Evolutionary conservation across 768 basidiomycete genomes (phyloP).

Genomic region (Trametes maxima): DNA sequence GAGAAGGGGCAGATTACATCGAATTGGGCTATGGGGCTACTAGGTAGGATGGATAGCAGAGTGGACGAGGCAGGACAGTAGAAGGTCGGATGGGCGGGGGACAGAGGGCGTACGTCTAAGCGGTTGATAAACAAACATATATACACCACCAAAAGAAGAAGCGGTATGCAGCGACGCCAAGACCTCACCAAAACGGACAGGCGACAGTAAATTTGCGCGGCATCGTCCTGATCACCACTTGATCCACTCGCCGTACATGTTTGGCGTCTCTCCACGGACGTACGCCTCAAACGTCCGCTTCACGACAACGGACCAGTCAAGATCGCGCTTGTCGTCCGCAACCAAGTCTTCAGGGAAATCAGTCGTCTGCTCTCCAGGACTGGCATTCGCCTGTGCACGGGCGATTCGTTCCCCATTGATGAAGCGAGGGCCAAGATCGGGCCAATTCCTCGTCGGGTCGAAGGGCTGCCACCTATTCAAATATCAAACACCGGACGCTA

Average conservation of each 20-base stretch:
- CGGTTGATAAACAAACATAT: slow-evolving; percentile 15
- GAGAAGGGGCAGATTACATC: slow-evolving; percentile 19
- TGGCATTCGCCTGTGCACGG: slow-evolving; percentile 45
- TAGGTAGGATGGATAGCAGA: slow-evolving; percentile 18
- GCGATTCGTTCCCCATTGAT: slow-evolving; percentile 71
- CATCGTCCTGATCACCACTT: slow-evolving; percentile 38
- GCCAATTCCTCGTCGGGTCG: slow-evolving; percentile 91
- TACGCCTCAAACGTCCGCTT: slow-evolving; percentile 96
- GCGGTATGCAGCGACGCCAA: slow-evolving; percentile 4
- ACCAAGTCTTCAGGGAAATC: slow-evolving; percentile 47
- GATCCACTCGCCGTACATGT: slow-evolving; percentile 91
- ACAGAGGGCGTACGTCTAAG: slow-evolving; percentile 7
- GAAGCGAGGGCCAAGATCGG: slow-evolving; percentile 86
- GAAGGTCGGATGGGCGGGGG: not conserved
- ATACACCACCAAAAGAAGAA: slow-evolving; percentile 14
- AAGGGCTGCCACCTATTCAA: slow-evolving; percentile 90
- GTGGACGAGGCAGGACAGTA: not conserved
- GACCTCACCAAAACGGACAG: not conserved
- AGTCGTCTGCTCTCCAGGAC: slow-evolving; percentile 21
- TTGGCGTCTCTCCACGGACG: slow-evolving; percentile 87
- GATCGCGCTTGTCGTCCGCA: slow-evolving; percentile 73
- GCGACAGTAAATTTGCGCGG: not conserved
- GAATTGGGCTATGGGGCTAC: slow-evolving; percentile 6
- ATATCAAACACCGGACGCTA: not conserved
- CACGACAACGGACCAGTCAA: slow-evolving; percentile 91